Percentiles rank a stretch among this genome's conserved stretches.
Conservation (phyloP, 2,329 filamentous ascomycete species). For the Diaporthe amygdali region DNA sequence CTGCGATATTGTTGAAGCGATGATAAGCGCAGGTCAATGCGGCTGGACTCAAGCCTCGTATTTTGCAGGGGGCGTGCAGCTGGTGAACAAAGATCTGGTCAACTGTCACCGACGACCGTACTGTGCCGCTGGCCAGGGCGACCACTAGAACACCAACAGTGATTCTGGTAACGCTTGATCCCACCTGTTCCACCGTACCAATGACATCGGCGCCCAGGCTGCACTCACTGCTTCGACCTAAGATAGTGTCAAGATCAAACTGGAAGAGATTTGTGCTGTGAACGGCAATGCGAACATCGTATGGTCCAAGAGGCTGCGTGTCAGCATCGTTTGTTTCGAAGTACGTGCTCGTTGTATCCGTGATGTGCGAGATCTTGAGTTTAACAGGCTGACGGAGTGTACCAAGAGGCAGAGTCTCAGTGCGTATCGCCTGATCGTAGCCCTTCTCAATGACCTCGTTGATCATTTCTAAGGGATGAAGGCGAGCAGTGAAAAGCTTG, state of each 20-base stretch:
- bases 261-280: slow-evolving; percentile 39
- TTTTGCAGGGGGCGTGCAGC: slow-evolving; percentile 29
- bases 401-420: slow-evolving; percentile 1
- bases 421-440: neutral
- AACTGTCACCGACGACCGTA: slow-evolving; percentile 41
- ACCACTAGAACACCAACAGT: slow-evolving; percentile 46
- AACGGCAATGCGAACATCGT: slow-evolving; percentile 48
- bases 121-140: slow-evolving; percentile 42
- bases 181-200: slow-evolving; percentile 44
- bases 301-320: slow-evolving; percentile 28
- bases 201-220: slow-evolving; percentile 47
- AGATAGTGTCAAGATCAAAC: slow-evolving; percentile 41
- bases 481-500: slow-evolving; percentile 49
- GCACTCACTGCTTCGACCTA: slow-evolving; percentile 38
- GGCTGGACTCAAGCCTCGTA: slow-evolving; percentile 39
- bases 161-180: slow-evolving; percentile 35
- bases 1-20: slow-evolving; percentile 40
- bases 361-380: slow-evolving; percentile 25
- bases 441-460: slow-evolving; percentile 50
- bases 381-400: slow-evolving; percentile 17
- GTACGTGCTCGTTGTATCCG: slow-evolving; percentile 22
- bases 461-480: slow-evolving; percentile 44
- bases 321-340: slow-evolving; percentile 27
- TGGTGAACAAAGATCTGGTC: slow-evolving; percentile 41
- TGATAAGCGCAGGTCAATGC: slow-evolving; percentile 49